phyloP scores from a whole-genome alignment of 1,284 basidiomycete species.

The Moniliophthora roreri region DNA sequence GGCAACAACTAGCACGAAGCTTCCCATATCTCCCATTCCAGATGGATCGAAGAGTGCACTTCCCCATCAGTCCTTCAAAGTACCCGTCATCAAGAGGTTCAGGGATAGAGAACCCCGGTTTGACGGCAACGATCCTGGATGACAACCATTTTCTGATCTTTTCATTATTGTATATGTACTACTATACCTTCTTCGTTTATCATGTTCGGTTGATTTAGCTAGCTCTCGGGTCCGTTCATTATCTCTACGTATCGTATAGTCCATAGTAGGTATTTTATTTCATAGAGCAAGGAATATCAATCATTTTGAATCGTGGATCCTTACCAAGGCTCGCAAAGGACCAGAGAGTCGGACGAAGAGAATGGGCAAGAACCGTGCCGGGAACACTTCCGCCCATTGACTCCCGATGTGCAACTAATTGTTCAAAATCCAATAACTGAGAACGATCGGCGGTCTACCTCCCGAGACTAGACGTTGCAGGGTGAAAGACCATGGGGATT shows the following conservation, averaged over 20 bases:
- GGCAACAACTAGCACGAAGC: constrained; percentile 40
- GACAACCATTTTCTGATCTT: constrained; percentile 3
- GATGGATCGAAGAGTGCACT: constrained; percentile 41
- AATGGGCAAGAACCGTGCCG: no score
- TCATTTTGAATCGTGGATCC: neutral
- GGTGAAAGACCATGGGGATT: no score
- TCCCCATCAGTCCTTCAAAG: constrained; percentile 14
- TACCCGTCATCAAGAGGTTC: constrained; percentile 12
- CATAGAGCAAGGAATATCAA: neutral
- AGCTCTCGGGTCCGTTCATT: constrained; percentile 5
- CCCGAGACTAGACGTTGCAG: no score
- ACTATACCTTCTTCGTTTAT: neutral
- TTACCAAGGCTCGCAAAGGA: no score
- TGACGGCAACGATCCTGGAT: constrained; percentile 13
- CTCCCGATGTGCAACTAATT: no score
- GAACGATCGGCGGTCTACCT: no score
- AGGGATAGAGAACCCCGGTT: constrained; percentile 11
- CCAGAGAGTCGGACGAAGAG: neutral
- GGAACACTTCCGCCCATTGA: no score
- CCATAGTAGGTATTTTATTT: constrained; percentile 4
- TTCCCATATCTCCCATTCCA: constrained; percentile 30
- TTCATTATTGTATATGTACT: neutral
- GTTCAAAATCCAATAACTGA: no score
- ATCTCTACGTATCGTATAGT: constrained; percentile 6
- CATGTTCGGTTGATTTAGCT: neutral